Evolutionary conservation across 768 basidiomycete genomes (phyloP), one percentile per base, ranked within the genome.

Genomic region (Lactifluus echinatus): DNA sequence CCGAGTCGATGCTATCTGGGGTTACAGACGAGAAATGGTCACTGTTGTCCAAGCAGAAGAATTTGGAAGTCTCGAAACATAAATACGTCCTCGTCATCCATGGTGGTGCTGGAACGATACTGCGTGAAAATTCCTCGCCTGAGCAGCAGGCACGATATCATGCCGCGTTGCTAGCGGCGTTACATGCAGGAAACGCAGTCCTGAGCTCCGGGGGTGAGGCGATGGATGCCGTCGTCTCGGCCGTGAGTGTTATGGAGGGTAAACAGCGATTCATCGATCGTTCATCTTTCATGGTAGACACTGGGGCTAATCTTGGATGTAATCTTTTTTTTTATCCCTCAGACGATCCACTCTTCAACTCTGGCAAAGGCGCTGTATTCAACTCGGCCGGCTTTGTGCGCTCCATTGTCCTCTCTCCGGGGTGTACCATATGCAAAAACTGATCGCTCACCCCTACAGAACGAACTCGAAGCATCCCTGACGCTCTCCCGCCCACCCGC

Each of bases 291-390:
- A 31, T 29, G 40, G 19, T 28, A 24, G 33, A 45, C 7, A 21
- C 17, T 17, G 24, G 33, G 8, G 7, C 49, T 10, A 3, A 21
- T n/a, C 7, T 37, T 21, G 7, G 11, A 36, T 23, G 29, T 5
- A 10, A 28, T 10, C 21, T 26, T 42, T 24, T 10, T 21, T 3
- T 19, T 10, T 31, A 31, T 31, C 10, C 10, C 47, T n/a, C 51
- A 90, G 89, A 92, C 64, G 80, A 77, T 58, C 83, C 86, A 8
- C 70, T 92, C 17, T 91, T 92, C 72, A 92, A 92, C 63, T 72
- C 83, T 28, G 88, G 80, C 19, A 87, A 85, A 64, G 89, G 90
- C 3, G 85, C 89, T 8, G 89, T 92, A 17, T 92, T 89, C 73
- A 92, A 91, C 63, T 71, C 78, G 11, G 87, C 73, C 8, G 89